Evolutionary conservation across 139 green algal species (phyloP).

Genomic region (Cymbomonas tetramitiformis): DNA sequence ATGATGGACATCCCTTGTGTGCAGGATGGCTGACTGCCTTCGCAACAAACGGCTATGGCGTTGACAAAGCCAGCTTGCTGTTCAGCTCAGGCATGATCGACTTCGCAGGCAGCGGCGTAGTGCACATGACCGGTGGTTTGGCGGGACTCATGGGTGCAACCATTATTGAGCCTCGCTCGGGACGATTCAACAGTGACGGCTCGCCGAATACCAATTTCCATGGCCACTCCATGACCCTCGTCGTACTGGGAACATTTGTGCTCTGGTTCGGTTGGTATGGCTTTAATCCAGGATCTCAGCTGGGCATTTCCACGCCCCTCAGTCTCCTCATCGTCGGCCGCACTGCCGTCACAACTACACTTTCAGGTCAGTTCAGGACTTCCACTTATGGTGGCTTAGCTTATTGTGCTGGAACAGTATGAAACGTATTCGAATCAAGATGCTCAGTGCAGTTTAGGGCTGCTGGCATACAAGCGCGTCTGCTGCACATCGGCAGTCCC

Average conservation of each 20-base stretch:
- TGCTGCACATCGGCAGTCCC: too few relatives aligned
- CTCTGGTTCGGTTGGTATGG: constrained; percentile 21
- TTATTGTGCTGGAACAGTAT: too few relatives aligned
- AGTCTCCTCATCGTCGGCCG: constrained; percentile 22
- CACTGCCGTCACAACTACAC: constrained; percentile 50
- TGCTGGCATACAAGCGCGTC: too few relatives aligned
- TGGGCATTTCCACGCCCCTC: neutral
- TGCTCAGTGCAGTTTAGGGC: too few relatives aligned
- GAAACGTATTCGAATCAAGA: too few relatives aligned
- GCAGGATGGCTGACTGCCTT: too few relatives aligned
- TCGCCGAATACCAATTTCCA: constrained; percentile 44
- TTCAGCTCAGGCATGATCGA: constrained; percentile 26
- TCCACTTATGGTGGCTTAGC: too few relatives aligned
- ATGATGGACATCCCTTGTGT: too few relatives aligned
- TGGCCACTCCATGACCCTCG: constrained; percentile 49
- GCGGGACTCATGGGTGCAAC: constrained; percentile 37
- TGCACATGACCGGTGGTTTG: constrained; percentile 41
- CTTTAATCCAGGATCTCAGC: neutral
- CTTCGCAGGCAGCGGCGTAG: constrained; percentile 41
- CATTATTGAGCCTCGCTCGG: constrained; percentile 75
- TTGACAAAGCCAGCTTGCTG: too few relatives aligned
- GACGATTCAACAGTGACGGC: constrained; percentile 72
- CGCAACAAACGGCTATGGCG: too few relatives aligned
- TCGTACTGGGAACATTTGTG: constrained; percentile 50
- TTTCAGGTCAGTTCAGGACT: too few relatives aligned